A percentile compares a stretch with the other conserved stretches of the same genome.
These are phyloP conservation scores for Aspergillus sergii DNA, from an alignment of 2,329 filamentous ascomycete genomes.

Conservation along the genomic window DNA sequence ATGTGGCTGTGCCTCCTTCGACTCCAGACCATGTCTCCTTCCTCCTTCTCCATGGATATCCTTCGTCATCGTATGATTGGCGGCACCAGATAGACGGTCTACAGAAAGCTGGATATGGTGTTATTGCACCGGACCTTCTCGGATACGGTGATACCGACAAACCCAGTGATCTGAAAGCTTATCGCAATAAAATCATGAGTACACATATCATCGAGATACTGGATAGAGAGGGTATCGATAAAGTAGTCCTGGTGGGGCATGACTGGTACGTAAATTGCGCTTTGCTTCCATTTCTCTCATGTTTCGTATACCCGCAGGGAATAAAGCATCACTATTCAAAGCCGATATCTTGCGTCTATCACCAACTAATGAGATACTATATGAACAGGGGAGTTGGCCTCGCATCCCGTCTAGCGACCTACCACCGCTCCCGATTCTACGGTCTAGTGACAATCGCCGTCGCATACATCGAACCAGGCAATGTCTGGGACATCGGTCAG, in stretches of 20 bases:
- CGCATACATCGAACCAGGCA: not conserved
- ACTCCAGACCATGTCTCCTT: not conserved
- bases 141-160: not conserved
- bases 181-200: not conserved
- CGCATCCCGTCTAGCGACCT: not conserved
- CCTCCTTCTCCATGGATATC: not conserved
- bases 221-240: not conserved
- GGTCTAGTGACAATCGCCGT: not conserved
- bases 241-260: not conserved
- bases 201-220: not conserved
- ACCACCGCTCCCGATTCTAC: not conserved
- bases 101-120: not conserved
- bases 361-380: not conserved
- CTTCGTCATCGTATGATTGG: not conserved
- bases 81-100: not conserved
- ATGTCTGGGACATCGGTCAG: not conserved
- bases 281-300: not conserved
- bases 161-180: not conserved
- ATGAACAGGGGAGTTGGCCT: not conserved
- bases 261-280: not conserved
- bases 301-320: not conserved
- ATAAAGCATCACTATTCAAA: too few relatives aligned
- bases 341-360: not conserved
- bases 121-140: not conserved
- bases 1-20: not conserved